Conservation (phyloP, 2,329 filamentous ascomycete genomes). For the Fusarium longipes region DNA sequence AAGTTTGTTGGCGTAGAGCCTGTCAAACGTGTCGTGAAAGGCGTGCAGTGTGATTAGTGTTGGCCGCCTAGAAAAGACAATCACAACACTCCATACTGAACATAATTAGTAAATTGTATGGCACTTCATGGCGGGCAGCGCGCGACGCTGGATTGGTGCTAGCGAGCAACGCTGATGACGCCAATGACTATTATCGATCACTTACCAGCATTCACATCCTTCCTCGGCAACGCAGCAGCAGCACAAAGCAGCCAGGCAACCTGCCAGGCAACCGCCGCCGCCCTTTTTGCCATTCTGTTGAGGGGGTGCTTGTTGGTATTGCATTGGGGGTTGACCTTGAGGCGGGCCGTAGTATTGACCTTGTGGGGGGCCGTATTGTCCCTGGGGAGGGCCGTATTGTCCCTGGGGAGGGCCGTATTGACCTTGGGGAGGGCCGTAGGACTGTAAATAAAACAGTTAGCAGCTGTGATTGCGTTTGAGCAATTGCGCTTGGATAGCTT, state of each 20-base stretch:
- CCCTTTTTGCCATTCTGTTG: constrained; percentile 51
- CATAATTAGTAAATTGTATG: constrained; percentile 6
- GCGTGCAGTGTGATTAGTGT: neutral
- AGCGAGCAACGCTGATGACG: constrained; percentile 8
- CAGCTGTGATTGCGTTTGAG: constrained; percentile 1
- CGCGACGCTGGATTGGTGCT: constrained; percentile 6
- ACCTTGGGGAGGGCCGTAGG: constrained; percentile 47
- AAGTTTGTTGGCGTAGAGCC: neutral
- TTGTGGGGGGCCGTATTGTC: constrained; percentile 45
- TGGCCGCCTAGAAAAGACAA: constrained; percentile 50
- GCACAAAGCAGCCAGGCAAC: constrained; percentile 61
- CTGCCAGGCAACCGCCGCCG: constrained; percentile 57
- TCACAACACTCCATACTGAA: constrained; percentile 56
- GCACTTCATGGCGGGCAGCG: neutral
- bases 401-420: constrained; percentile 46
- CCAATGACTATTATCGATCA: constrained; percentile 7
- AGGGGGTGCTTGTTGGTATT: constrained; percentile 56
- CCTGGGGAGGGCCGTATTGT: constrained; percentile 49
- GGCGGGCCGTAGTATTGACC: constrained; percentile 50
- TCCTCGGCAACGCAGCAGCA: constrained; percentile 64
- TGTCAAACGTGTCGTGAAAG: constrained; percentile 4
- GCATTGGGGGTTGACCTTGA: constrained; percentile 56
- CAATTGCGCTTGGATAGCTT: constrained; percentile 38
- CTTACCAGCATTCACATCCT: constrained; percentile 62
- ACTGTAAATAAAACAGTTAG: constrained; percentile 38